A percentile compares a stretch with the other conserved stretches of the same genome.
Evolutionary conservation across 208 protist genomes (phyloP).

Genomic region (Trypanosomatidae sp.): DNA sequence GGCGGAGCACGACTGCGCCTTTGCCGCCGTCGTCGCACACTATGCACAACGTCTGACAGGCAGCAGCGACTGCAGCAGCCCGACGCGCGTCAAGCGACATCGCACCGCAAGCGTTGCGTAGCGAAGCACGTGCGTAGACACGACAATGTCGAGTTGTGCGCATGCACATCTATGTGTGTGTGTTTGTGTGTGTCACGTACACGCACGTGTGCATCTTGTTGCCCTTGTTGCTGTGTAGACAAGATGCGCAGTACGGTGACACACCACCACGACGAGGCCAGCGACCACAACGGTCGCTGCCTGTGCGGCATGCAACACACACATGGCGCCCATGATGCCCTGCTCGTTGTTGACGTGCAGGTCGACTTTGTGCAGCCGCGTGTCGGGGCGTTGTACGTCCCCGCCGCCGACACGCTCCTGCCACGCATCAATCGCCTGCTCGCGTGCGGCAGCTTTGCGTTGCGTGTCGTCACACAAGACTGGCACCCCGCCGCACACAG

Average conservation of each 20-base stretch:
- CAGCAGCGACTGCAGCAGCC: too few relatives aligned
- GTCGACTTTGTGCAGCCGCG: slow-evolving; percentile 44
- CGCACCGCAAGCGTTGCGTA: too few relatives aligned
- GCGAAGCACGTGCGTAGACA: too few relatives aligned
- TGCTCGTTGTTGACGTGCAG: slow-evolving; percentile 58
- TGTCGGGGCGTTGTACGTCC: slow-evolving; percentile 27
- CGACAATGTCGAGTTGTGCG: too few relatives aligned
- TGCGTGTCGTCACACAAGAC: slow-evolving; percentile 34
- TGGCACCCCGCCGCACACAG: slow-evolving; percentile 50
- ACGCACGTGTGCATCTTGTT: too few relatives aligned
- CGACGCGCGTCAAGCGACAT: too few relatives aligned
- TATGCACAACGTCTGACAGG: too few relatives aligned
- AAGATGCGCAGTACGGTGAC: neutral
- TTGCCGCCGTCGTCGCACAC: slow-evolving; percentile 13
- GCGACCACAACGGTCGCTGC: neutral
- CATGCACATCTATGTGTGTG: too few relatives aligned
- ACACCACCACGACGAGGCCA: neutral
- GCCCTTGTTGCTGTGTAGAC: neutral
- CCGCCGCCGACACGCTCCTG: slow-evolving; percentile 12
- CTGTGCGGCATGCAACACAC: neutral
- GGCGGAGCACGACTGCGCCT: slow-evolving; percentile 11
- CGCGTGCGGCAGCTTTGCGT: slow-evolving; percentile 8
- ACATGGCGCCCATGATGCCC: slow-evolving; percentile 13
- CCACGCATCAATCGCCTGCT: slow-evolving; percentile 26
- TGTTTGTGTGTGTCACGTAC: too few relatives aligned